Base-by-base conservation (phyloP, 148 eudicot species). In the Spergularia bocconei region DNA sequence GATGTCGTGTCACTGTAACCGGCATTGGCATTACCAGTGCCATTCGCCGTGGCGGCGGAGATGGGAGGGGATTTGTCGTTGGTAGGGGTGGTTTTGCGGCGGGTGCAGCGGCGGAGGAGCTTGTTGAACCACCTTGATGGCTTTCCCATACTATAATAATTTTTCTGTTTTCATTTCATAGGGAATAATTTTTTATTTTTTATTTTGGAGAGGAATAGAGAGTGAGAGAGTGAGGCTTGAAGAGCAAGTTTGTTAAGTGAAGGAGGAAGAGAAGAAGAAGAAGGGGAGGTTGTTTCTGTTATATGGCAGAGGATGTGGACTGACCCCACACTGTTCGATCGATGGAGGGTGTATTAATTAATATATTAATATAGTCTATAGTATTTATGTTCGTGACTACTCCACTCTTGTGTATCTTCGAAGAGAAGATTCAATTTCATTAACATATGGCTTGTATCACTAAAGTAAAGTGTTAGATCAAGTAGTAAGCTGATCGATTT, bases 81-180 rank as follows among this genome's bases (percentile, higher is more conserved):
- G 8, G 36, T 29, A 14, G 68, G 14, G 23, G 75, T 74, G 44
- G 72, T 61, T 51, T 77, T 79, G 17, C 23, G 64, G 59, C 61
- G 69, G 41, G 77, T 71, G 63, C 15, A 2, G 29, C 85, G 83
- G 73, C 65, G 63, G 70, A 82, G 70, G 80, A 85, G 82, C 14
- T 52, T 78, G 56, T 54, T 57, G 63, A 85, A 68, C 88, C 88
- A 85, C 55, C 52, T 80, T 21, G 80, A 72, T 19, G 86, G 57
- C 29, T 80, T 85, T 16, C 76, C 76, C 79, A 77, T 82, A 7
- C 1, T 47, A 62, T 14, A 15, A 2, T 11, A 13, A 17, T 17
- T 67, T 17, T 39, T 38, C 13, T 36, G n/a, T 29, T 25, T 21
- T 55, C 19, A 60, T 16, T 70, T 66, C 23, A 19, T 8, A n/a